phyloP scores from a whole-genome alignment of 2,329 filamentous ascomycete genomes.

The Ophiocordyceps australis region DNA sequence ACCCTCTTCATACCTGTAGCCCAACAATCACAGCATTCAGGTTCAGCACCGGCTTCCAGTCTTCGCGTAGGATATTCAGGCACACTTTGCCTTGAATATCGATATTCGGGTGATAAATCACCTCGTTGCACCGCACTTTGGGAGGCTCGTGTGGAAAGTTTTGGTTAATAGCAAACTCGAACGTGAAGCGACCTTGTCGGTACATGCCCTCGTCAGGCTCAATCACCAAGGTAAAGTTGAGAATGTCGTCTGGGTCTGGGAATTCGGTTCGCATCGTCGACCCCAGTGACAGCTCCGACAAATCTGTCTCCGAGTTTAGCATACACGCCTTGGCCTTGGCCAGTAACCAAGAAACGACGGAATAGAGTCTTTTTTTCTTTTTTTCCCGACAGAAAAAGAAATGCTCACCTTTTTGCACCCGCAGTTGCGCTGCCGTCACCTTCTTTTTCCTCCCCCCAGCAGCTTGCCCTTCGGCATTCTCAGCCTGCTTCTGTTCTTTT shows the following conservation, averaged over 20 bases:
- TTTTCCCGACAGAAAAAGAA: too few species aligned
- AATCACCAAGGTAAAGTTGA: conserved; percentile 69
- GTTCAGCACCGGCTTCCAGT: conserved; percentile 98
- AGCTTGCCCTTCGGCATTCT: conserved; percentile 56
- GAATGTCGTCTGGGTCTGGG: conserved; percentile 67
- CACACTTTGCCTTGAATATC: conserved; percentile 96
- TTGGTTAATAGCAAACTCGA: conserved; percentile 82
- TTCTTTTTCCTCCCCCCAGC: conserved; percentile 87
- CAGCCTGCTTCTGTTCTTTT: conserved; percentile 91
- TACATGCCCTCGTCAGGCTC: conserved; percentile 79
- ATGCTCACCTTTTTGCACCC: conserved; percentile 95
- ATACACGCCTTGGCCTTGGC: too few species aligned
- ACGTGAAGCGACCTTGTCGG: conserved; percentile 72
- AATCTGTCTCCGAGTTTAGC: too few species aligned
- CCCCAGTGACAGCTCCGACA: conserved; percentile 63
- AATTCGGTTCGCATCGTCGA: conserved; percentile 69
- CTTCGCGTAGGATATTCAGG: conserved; percentile 89
- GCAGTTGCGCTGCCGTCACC: conserved; percentile 86
- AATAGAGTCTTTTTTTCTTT: too few species aligned
- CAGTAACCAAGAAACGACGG: too few species aligned
- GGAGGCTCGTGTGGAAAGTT: conserved; percentile 96
- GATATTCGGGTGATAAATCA: conserved; percentile 99
- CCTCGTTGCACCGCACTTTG: conserved; percentile 92
- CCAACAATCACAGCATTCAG: conserved; percentile 93
- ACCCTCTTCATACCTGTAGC: conserved; percentile 47